These are phyloP conservation scores for Dissophora ornata DNA, from an alignment of 192 early-diverging fungal species.

Conservation along the genomic window DNA sequence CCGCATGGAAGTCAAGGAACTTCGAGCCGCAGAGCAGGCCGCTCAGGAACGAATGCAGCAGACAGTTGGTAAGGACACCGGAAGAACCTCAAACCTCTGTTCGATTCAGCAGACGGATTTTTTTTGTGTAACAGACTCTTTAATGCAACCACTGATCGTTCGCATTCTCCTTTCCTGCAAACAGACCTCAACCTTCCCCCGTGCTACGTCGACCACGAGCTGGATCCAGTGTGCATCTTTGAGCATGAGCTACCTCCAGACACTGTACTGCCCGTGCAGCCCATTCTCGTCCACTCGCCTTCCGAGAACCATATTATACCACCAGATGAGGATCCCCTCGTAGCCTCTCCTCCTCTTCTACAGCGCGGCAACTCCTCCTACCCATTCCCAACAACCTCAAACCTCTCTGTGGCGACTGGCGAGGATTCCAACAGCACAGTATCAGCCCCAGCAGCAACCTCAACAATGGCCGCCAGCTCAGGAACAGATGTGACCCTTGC, in stretches of 20 bases:
- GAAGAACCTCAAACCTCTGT: neutral
- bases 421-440: neutral
- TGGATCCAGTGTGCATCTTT: conserved; percentile 49
- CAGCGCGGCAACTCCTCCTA: neutral
- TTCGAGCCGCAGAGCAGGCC: neutral
- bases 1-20: conserved; percentile 3
- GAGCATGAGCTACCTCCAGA: conserved; percentile 42
- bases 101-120: neutral
- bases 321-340: conserved; percentile 29
- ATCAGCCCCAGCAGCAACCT: too few species aligned
- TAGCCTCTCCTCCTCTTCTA: neutral
- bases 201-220: conserved; percentile 32
- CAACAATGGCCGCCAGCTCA: too few species aligned
- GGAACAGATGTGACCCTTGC: neutral
- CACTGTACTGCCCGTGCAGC: conserved; percentile 14
- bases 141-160: neutral
- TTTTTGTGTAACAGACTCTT: neutral
- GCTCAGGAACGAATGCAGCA: conserved; percentile 24
- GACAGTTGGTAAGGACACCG: conserved; percentile 31
- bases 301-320: conserved; percentile 4
- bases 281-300: conserved; percentile 39
- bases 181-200: conserved; percentile 37
- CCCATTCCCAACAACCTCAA: neutral
- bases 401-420: neutral
- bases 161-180: neutral